Percentiles rank a stretch among this genome's conserved stretches.
Evolutionary conservation across 2,329 filamentous ascomycete species (phyloP).

Genomic region (Lasiodiplodia gonubiensis): DNA sequence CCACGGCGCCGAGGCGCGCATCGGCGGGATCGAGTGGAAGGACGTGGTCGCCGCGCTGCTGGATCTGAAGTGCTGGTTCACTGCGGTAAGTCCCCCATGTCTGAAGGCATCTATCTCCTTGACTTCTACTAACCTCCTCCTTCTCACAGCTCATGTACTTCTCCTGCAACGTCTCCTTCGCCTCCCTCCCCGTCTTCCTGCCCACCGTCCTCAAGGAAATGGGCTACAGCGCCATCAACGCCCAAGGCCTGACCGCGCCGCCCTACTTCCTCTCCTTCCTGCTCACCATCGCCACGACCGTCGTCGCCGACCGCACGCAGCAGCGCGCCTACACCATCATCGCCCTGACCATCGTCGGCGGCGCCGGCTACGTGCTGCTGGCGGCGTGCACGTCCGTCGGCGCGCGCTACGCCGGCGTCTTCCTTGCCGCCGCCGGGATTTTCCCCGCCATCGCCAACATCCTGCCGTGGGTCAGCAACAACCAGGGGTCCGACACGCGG

Average conservation of each 20-base stretch:
- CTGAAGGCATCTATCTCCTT: not conserved
- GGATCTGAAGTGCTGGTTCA: constrained; percentile 44
- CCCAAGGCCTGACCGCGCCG: constrained; percentile 74
- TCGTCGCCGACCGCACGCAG: constrained; percentile 67
- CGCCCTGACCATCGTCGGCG: constrained; percentile 61
- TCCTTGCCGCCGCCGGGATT: constrained; percentile 65
- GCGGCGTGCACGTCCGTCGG: constrained; percentile 59
- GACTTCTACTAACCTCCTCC: not conserved
- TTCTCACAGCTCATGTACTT: constrained; percentile 43
- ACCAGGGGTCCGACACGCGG: constrained; percentile 71
- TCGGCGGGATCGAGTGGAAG: constrained; percentile 39
- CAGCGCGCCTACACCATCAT: constrained; percentile 68
- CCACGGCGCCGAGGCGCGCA: constrained; percentile 32
- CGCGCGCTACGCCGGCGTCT: constrained; percentile 59
- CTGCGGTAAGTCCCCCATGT: constrained; percentile 36
- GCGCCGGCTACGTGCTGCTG: constrained; percentile 69
- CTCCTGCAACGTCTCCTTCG: constrained; percentile 58
- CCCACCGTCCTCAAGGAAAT: constrained; percentile 55
- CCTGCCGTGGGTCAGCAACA: constrained; percentile 72
- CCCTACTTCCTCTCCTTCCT: constrained; percentile 73
- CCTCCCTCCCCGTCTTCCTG: constrained; percentile 51
- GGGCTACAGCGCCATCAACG: constrained; percentile 70
- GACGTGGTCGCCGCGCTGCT: constrained; percentile 39
- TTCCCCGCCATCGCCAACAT: constrained; percentile 73
- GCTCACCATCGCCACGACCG: constrained; percentile 65